Percentiles rank a stretch among this genome's conserved stretches.
phyloP scores from a whole-genome alignment of 306 rosid genomes.

The Inga laurina region DNA sequence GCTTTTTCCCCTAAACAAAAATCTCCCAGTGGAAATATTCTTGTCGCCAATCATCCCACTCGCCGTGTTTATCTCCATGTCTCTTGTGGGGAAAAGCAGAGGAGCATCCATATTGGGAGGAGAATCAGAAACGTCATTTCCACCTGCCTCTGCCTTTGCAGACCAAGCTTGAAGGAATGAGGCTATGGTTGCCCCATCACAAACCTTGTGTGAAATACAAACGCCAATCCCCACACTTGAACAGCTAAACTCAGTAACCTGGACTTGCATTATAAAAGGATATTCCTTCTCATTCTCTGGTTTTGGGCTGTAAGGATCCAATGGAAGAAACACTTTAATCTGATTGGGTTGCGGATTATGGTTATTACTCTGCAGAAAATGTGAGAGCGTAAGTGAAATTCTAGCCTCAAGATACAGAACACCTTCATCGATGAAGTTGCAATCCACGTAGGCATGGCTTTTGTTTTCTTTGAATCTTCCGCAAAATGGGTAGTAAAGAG shows the following conservation, averaged over 20 bases:
- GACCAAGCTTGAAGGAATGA: constrained; percentile 29
- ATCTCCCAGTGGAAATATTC: neutral
- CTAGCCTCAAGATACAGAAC: constrained; percentile 17
- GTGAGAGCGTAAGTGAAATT: neutral
- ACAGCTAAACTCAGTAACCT: constrained; percentile 25
- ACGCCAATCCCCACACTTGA: constrained; percentile 28
- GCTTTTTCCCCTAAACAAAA: neutral
- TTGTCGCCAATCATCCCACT: constrained; percentile 1
- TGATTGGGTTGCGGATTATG: neutral
- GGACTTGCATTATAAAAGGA: neutral
- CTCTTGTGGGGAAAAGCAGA: neutral
- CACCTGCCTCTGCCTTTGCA: neutral
- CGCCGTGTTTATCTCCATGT: neutral
- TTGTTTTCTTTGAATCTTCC: constrained; percentile 23
- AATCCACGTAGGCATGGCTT: constrained; percentile 9
- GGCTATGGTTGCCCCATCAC: constrained; percentile 2
- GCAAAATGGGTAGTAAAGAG: constrained; percentile 34
- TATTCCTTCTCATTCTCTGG: neutral
- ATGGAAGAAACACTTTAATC: constrained; percentile 16
- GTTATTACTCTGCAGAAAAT: neutral
- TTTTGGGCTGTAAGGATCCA: neutral
- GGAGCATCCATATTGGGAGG: neutral
- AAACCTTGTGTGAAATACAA: constrained; percentile 30
- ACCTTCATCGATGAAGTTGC: constrained; percentile 28
- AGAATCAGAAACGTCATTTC: neutral